Base-by-base conservation (phyloP, 108 stramenopile genomes). In the Pseudonitzschia delicatissima region DNA sequence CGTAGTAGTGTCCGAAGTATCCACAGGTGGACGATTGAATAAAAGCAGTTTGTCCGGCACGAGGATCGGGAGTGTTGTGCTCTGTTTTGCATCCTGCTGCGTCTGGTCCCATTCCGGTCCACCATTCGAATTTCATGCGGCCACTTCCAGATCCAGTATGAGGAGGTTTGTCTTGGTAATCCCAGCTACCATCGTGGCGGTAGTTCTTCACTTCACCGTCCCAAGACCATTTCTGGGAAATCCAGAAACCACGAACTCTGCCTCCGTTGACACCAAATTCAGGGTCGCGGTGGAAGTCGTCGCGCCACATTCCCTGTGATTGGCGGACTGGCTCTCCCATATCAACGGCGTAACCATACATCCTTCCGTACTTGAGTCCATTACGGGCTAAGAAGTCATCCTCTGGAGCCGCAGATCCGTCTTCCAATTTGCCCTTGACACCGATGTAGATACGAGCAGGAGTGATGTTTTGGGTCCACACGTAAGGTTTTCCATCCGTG, bases 381-480 rank as follows among this genome's bases (percentile, higher is more conserved):
- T 87, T 87, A 25, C 86, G 68, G 27, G 82, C 78, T 15, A 87
- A 55, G 68, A 87, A 87, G 51, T 87, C 86, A 57, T 83, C 74
- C 12, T 37, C 66, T 0, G 84, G 79, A 37, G 83, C 83, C 67
- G 72, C 68, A 37, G 70, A 69, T 12, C 81, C 85, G 42, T 82
- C 78, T 60, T 81, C 82, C 50, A 80, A 65, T 53, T 79, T 77
- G 20, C 86, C 86, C 66, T 87, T 87, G 15, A 79, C 45, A 45
- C 86, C 82, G 28, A 87, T 66, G 49, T 82, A 87, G 52, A 87
- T 77, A 28, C 86, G 80, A 39, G 60, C 64, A 2, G 86, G 86
- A 26, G 65, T 51, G 51, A 80, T 74, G 57, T 87, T 58, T 32
- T 71, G 37, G 33, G 82, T 36, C 68, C 68, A 71, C 17, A 59